Evolutionary conservation across 2,329 filamentous ascomycete genomes (phyloP).

Genomic region (Pestalotiopsis fici): DNA sequence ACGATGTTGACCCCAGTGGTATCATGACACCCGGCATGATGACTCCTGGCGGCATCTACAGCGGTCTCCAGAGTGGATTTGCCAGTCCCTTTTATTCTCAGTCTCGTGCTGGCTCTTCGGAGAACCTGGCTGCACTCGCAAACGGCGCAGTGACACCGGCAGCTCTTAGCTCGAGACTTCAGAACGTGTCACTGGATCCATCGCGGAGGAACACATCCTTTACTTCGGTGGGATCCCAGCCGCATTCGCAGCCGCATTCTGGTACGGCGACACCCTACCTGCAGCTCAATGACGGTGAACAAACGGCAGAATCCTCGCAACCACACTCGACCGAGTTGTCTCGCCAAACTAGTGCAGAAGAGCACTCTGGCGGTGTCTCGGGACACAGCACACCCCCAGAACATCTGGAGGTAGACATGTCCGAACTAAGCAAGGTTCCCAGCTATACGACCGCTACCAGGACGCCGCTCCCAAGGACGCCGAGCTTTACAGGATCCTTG

Average conservation of each 20-base stretch:
- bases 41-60: neutral
- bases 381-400: constrained; percentile 49
- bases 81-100: constrained; percentile 77
- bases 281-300: constrained; percentile 32
- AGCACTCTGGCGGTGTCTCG: constrained; percentile 39
- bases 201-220: constrained; percentile 47
- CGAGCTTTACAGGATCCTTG: constrained; percentile 47
- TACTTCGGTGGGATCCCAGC: constrained; percentile 37
- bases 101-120: constrained; percentile 75
- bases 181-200: constrained; percentile 63
- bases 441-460: constrained; percentile 76
- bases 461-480: constrained; percentile 56
- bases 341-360: constrained; percentile 54
- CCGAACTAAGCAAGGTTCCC: constrained; percentile 71
- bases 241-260: constrained; percentile 35
- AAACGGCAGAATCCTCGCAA: constrained; percentile 38
- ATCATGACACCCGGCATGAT: constrained; percentile 60
- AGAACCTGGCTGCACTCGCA: constrained; percentile 70
- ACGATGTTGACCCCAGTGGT: constrained; percentile 79
- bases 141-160: constrained; percentile 48
- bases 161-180: constrained; percentile 65
- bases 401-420: constrained; percentile 60
- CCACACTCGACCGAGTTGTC: constrained; percentile 49
- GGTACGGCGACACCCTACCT: constrained; percentile 45
- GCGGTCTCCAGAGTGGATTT: constrained; percentile 64